Base-by-base conservation (phyloP, 805 yeast species). In the Tetrapisispora arboricola region DNA sequence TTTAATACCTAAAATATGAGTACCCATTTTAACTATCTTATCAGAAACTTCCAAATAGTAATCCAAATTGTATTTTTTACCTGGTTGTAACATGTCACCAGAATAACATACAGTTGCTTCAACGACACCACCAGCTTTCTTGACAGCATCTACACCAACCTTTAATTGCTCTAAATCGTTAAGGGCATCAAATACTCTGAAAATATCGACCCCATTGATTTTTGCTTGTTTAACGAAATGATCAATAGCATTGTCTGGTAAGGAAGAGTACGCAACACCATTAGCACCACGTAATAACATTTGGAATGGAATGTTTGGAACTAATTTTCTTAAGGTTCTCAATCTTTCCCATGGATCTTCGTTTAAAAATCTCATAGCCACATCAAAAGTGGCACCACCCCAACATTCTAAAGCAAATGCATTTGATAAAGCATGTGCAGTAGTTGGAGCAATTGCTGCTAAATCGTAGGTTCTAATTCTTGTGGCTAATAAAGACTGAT, bases 371-470 rank as follows among this genome's bases (percentile, higher is more conserved):
- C 99, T 79, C 97, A 92, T 88, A 41, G 95, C 83, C 41, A 92
- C 99, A 60, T 92, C 99, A 57, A 92, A 92, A 29, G 99, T 92
- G 41, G 99, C 99, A 67, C 99, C 99, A 68, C 99, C 99, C 99
- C 99, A 92, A 72, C 98, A 92, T 69, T 92, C 99, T 41, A 92
- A 71, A 16, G 99, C 92, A 64, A 87, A 92, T 3, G 95, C 94
- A 48, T 90, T 88, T 49, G 80, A 66, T 53, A 87, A 68, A 17
- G 95, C 97, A 58, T 83, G 80, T 3, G 96, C 84, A 25, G 99
- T 92, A 43, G 94, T 77, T 45, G 87, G 88, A 18, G 98, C 99
- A 68, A 92, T 85, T 53, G 87, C 83, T 39, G 81, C 69, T 57
- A 92, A 70, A 65, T 92, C 99, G 52, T 84, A 75, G 19, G 98